These are phyloP conservation scores for Phytopythium chamaehyphon DNA, from an alignment of 352 stramenopile genomes.

Conservation along the genomic window DNA sequence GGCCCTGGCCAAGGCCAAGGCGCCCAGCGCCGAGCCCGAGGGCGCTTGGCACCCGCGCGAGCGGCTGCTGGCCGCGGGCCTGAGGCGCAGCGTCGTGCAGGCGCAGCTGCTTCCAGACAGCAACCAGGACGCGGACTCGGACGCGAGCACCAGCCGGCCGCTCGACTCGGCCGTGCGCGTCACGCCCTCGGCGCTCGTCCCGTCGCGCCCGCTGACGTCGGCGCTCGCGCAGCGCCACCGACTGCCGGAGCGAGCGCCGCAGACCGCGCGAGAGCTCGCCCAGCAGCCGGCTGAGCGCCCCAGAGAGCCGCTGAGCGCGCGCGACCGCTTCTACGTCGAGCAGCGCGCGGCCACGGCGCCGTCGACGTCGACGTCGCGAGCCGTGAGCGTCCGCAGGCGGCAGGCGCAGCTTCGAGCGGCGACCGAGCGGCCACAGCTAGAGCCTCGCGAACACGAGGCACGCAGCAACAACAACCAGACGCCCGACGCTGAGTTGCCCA, in stretches of 20 bases:
- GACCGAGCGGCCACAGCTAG: background rate
- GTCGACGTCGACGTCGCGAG: conserved; percentile 7
- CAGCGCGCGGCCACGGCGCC: conserved; percentile 41
- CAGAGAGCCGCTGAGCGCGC: conserved; percentile 52
- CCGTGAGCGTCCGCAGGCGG: background rate
- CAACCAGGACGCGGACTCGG: conserved; percentile 11
- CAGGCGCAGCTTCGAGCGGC: background rate
- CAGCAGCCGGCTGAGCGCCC: background rate
- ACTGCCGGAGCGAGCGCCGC: conserved; percentile 5
- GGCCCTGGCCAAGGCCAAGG: too few relatives aligned
- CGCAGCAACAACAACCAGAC: background rate
- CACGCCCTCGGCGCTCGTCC: conserved; percentile 23
- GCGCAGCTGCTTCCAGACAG: conserved; percentile 36
- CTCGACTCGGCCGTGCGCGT: conserved; percentile 1
- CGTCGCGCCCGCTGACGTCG: conserved; percentile 43
- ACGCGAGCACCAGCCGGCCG: background rate
- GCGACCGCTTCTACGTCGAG: conserved; percentile 58
- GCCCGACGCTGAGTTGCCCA: background rate
- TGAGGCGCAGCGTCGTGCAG: conserved; percentile 57
- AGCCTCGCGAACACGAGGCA: background rate
- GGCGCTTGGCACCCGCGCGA: too few relatives aligned
- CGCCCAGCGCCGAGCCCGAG: background rate
- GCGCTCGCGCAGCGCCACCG: conserved; percentile 11
- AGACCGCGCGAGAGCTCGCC: conserved; percentile 13
- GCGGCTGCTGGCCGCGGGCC: conserved; percentile 50